Conservation (phyloP, 106 monocot genomes). For the Chionographis japonica region DNA sequence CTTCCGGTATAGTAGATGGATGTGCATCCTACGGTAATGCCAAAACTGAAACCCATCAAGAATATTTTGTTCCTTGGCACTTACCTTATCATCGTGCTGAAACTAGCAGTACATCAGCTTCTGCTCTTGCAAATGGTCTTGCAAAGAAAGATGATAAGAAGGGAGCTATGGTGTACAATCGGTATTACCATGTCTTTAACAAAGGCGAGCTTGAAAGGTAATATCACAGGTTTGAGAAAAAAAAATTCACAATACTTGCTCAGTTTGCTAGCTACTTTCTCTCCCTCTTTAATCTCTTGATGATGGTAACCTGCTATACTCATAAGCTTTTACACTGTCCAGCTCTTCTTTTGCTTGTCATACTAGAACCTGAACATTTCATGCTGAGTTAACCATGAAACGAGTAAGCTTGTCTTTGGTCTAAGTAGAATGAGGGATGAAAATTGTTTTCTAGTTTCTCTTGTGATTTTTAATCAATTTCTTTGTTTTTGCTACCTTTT, state of each 20-base stretch:
- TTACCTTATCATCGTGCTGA: conserved; percentile 96
- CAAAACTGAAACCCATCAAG: conserved; percentile 44
- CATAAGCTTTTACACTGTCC: no score
- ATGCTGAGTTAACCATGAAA: no score
- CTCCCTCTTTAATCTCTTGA: not conserved
- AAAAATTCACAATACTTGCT: not conserved
- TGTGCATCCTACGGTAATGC: not conserved
- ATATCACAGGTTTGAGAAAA: not conserved
- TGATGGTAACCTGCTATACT: no score
- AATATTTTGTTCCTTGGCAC: conserved; percentile 99
- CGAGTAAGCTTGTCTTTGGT: no score
- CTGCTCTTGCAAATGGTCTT: conserved; percentile 66
- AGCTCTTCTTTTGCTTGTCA: no score
- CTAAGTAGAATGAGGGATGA: no score
- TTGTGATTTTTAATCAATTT: no score
- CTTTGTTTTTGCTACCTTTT: no score
- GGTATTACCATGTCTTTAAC: conserved; percentile 96
- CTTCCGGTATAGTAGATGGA: not conserved
- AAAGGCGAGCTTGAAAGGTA: conserved; percentile 98
- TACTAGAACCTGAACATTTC: no score
- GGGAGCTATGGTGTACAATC: conserved; percentile 82
- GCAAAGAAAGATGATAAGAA: conserved; percentile 93
- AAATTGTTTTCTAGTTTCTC: no score
- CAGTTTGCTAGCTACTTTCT: no score
- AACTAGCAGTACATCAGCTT: conserved; percentile 58